Evolutionary conservation across 768 basidiomycete genomes (phyloP).

Genomic region (Favolaschia claudopus): DNA sequence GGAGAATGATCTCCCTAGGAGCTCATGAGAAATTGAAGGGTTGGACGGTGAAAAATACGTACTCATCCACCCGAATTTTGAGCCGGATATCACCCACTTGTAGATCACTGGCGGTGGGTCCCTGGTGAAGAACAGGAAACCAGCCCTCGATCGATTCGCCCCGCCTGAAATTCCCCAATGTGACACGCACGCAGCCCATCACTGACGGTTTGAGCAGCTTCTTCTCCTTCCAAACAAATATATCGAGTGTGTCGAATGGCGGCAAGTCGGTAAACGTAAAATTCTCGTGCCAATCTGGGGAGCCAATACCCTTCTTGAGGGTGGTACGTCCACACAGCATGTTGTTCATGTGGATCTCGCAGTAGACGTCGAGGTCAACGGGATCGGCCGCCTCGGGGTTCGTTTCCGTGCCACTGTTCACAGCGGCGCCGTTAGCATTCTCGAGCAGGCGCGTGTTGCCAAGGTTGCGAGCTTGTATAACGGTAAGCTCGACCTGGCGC

Average conservation of each 20-base stretch:
- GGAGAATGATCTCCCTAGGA: slow-evolving; percentile 79
- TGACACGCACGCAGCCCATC: slow-evolving; percentile 70
- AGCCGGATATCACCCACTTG: slow-evolving; percentile 81
- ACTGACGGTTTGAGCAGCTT: slow-evolving; percentile 60
- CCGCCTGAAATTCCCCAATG: slow-evolving; percentile 74
- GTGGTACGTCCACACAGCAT: slow-evolving; percentile 77
- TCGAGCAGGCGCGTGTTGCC: slow-evolving; percentile 56
- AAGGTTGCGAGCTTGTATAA: slow-evolving; percentile 79
- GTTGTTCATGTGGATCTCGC: slow-evolving; percentile 79
- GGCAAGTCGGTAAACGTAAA: slow-evolving; percentile 81
- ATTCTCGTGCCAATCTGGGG: slow-evolving; percentile 84
- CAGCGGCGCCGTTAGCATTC: slow-evolving; percentile 31
- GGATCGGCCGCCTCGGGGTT: slow-evolving; percentile 52
- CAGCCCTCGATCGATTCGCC: slow-evolving; percentile 83
- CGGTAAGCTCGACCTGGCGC: slow-evolving; percentile 78
- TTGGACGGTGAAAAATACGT: slow-evolving; percentile 29
- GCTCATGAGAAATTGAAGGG: slow-evolving; percentile 10
- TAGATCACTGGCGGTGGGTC: slow-evolving; percentile 54
- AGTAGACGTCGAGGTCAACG: slow-evolving; percentile 75
- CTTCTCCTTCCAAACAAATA: slow-evolving; percentile 77
- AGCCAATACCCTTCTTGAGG: slow-evolving; percentile 68
- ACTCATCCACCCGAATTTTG: slow-evolving; percentile 82
- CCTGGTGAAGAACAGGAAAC: slow-evolving; percentile 75
- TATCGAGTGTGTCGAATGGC: slow-evolving; percentile 74
- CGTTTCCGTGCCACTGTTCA: slow-evolving; percentile 39